Evolutionary conservation across 192 early-diverging fungal species (phyloP).

Genomic region (Backusella sp.): DNA sequence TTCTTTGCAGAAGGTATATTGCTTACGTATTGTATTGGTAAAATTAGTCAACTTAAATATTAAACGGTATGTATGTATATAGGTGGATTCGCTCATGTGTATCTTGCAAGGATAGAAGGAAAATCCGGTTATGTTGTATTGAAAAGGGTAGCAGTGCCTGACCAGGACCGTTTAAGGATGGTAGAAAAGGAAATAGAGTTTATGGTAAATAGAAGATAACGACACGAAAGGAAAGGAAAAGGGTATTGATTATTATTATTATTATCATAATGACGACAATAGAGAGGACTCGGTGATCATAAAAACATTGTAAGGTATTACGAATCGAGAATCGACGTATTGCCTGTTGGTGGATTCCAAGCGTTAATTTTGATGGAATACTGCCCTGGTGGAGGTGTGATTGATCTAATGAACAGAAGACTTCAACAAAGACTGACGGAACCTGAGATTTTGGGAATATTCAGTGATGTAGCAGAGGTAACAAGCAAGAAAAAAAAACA

Average conservation of each 20-base stretch:
- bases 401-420: constrained; percentile 85
- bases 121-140: constrained; percentile 65
- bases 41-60: not conserved
- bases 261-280: not conserved
- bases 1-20: constrained; percentile 73
- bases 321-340: constrained; percentile 62
- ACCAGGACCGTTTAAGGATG: constrained; percentile 59
- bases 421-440: constrained; percentile 76
- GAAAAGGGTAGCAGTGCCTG: constrained; percentile 78
- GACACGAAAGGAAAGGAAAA: not conserved
- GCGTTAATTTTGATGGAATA: constrained; percentile 91
- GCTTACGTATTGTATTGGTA: not conserved
- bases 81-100: constrained; percentile 94
- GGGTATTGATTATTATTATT: not conserved
- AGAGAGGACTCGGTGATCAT: constrained; percentile 72
- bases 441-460: constrained; percentile 86
- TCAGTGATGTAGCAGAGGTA: constrained; percentile 76
- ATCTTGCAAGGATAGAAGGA: constrained; percentile 63
- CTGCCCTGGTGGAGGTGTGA: constrained; percentile 75
- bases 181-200: constrained; percentile 73
- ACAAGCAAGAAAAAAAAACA: not conserved
- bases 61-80: not conserved
- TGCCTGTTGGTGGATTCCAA: constrained; percentile 66
- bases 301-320: constrained; percentile 81
- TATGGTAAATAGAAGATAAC: constrained; percentile 56